phyloP scores from a whole-genome alignment of 2,329 filamentous ascomycete species.

The Aspergillus neotritici region DNA sequence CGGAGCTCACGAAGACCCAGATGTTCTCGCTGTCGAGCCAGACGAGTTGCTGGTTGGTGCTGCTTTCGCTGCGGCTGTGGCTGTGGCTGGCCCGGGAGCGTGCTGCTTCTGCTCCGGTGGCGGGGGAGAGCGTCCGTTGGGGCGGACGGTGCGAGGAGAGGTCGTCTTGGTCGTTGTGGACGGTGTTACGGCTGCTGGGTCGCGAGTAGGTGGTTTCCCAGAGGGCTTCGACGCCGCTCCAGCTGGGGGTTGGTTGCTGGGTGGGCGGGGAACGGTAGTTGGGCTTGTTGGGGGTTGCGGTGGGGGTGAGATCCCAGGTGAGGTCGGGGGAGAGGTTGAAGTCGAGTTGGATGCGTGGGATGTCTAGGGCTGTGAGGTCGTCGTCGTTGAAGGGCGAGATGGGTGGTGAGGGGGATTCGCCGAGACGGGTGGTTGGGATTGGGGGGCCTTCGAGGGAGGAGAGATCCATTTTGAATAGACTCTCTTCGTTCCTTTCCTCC shows the following conservation, averaged over 20 bases:
- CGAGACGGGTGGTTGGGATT: slow-evolving; percentile 19
- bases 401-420: slow-evolving; percentile 2
- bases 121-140: not conserved
- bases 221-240: no score
- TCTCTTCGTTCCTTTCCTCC: not conserved
- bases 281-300: not conserved
- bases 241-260: slow-evolving; percentile 5
- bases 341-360: slow-evolving; percentile 13
- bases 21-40: slow-evolving; percentile 28
- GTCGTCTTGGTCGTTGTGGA: not conserved
- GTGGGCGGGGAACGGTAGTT: slow-evolving; percentile 1
- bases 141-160: not conserved
- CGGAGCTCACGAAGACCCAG: slow-evolving; percentile 20
- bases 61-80: slow-evolving; percentile 5
- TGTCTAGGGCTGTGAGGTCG: not conserved
- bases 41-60: slow-evolving; percentile 16
- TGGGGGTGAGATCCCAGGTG: not conserved
- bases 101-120: not conserved
- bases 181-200: no score
- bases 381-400: slow-evolving; percentile 13
- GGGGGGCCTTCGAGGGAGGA: slow-evolving; percentile 34
- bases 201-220: no score
- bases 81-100: not conserved
- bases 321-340: slow-evolving; percentile 2
- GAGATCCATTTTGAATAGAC: slow-evolving; percentile 24